Evolutionary conservation across 1,284 basidiomycete species (phyloP), one percentile per base, ranked within the genome.

Genomic region (Cutaneotrichosporon sp.): DNA sequence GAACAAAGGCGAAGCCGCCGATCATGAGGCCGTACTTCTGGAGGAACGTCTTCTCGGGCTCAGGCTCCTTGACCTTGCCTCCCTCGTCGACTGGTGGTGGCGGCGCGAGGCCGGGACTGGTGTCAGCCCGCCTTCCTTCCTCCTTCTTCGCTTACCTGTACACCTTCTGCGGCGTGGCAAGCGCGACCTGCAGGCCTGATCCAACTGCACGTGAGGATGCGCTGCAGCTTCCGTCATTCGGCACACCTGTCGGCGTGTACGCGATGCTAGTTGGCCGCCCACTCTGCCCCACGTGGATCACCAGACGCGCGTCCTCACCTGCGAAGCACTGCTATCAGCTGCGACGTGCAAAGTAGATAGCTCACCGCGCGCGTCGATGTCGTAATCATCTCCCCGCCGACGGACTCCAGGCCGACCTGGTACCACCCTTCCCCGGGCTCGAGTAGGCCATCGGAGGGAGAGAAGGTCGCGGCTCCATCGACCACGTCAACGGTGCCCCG

Each of bases 11-110:
- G 34, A 85, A 78, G 3, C 86, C 83, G 36, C 84, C 81, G 57
- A 91, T 86, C 72, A 92, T 91, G 78, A 93, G 81, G 90, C 92
- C 93, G 79, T 94, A 93, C 79, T 93, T 94, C 74, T 91, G 89
- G 42, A 93, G 66, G 79, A 93, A 91, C 10, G 86, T 82, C 80
- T 92, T 90, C 75, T 91, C 90, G 1, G 85, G 84, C 30, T 82
- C 78, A 0, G 88, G 86, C 60, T 83, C 78, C 31, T 88, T 82
- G 22, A 86, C 85, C 71, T 87, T 83, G 60, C 91, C 90, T 86
- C 84, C 36, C 84, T 81, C 22, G 49, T 92, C 77, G 1, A 85
- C 85, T 14, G 88, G 88, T 14, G 90, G 85, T 85, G 52, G 85
- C 85, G 50, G 90, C 81, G 42, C 22, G 84, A 82, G 55, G 18